Evolutionary conservation across 345 rosid genomes (phyloP).

Genomic region (Citrus reticulata): DNA sequence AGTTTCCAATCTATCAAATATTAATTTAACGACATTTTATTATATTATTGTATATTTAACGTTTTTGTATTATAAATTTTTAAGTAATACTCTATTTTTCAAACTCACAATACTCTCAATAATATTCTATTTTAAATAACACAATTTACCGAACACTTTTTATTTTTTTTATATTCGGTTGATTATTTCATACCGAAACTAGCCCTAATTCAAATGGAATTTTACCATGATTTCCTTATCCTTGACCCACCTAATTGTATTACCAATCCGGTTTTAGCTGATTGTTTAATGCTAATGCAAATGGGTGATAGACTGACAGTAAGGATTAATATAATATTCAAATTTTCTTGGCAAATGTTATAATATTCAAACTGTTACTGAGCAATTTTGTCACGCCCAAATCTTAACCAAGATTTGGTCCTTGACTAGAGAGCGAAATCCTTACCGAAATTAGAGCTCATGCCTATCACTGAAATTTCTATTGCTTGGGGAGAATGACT

Average conservation of each 20-base stretch:
- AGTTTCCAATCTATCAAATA: no score
- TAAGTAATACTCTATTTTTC: no score
- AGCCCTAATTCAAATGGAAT: neutral
- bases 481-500: neutral
- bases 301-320: neutral
- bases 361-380: constrained; percentile 18
- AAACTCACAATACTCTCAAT: no score
- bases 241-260: neutral
- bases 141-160: no score
- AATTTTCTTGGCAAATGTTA: neutral
- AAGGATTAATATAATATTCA: neutral
- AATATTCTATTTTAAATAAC: no score
- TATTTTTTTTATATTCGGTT: no score
- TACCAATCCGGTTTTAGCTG: neutral
- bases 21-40: no score
- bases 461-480: constrained; percentile 23
- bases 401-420: constrained; percentile 39
- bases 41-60: no score
- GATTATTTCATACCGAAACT: no score
- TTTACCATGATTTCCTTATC: neutral
- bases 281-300: neutral
- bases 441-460: constrained; percentile 26
- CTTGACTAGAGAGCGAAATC: constrained; percentile 7
- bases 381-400: constrained; percentile 31
- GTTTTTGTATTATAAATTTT: no score